Conservation (phyloP, 345 rosid genomes). For the Brassica rapa region DNA sequence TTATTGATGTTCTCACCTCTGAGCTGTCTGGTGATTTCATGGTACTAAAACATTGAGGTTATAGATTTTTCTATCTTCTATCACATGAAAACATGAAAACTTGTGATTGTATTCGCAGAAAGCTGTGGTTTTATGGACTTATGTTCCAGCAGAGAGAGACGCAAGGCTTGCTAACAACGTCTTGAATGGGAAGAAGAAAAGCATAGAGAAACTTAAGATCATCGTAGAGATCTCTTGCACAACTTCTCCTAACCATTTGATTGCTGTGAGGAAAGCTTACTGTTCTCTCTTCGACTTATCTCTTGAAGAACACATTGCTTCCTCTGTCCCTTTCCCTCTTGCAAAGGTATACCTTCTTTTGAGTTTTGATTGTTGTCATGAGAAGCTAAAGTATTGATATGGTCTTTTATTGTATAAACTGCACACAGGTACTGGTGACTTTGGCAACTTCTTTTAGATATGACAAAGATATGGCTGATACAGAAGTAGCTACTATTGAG, state of each 20-base stretch:
- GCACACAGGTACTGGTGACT: constrained; percentile 59
- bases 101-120: constrained; percentile 44
- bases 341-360: constrained; percentile 58
- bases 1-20: constrained; percentile 57
- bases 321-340: constrained; percentile 48
- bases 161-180: constrained; percentile 68
- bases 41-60: constrained; percentile 36
- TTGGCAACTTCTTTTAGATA: constrained; percentile 77
- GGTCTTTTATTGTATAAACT: background rate
- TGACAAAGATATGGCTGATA: constrained; percentile 61
- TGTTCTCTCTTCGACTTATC: constrained; percentile 65
- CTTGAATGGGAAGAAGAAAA: constrained; percentile 47
- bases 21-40: constrained; percentile 83
- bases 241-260: constrained; percentile 69
- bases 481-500: constrained; percentile 59
- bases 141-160: constrained; percentile 84
- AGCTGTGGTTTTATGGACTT: constrained; percentile 70
- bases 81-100: background rate
- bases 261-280: constrained; percentile 73
- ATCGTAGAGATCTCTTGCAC: constrained; percentile 83
- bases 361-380: background rate
- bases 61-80: background rate
- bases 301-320: constrained; percentile 73
- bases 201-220: constrained; percentile 51
- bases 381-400: background rate